Evolutionary conservation across 108 stramenopile species (phyloP).

Genomic region (Pinguiococcus pyrenoidosus): DNA sequence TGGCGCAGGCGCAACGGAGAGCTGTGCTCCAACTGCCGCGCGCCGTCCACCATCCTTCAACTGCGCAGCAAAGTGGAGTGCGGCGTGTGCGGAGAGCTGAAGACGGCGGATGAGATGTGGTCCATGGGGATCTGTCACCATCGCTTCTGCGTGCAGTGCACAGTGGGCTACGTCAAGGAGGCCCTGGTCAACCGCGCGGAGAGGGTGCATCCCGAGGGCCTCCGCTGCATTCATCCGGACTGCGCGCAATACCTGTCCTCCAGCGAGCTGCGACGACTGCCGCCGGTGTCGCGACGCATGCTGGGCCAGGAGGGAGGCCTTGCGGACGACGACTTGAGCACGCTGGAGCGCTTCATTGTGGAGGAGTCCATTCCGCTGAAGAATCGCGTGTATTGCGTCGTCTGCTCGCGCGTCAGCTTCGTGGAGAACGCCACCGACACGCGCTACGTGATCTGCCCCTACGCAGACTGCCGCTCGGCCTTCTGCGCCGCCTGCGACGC

Average conservation of each 20-base stretch:
- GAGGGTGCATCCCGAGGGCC: neutral
- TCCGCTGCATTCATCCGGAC: neutral
- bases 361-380: neutral
- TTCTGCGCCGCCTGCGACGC: neutral
- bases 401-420: no score
- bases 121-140: neutral
- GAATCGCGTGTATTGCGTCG: neutral
- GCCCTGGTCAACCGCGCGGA: neutral
- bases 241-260: neutral
- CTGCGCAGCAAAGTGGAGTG: neutral
- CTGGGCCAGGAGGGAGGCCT: neutral
- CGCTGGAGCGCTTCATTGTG: neutral
- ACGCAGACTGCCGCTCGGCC: neutral
- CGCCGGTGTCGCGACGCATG: no score
- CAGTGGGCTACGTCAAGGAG: neutral
- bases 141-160: neutral
- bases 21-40: neutral
- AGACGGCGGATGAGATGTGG: neutral
- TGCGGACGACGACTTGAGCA: neutral
- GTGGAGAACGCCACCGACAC: no score
- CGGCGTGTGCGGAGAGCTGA: neutral
- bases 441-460: no score
- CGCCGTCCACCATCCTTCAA: neutral
- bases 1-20: neutral
- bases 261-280: neutral